A percentile compares a stretch with the other conserved stretches of the same genome.
Evolutionary conservation across 306 rosid species (phyloP).

Genomic region (Corylus americana): DNA sequence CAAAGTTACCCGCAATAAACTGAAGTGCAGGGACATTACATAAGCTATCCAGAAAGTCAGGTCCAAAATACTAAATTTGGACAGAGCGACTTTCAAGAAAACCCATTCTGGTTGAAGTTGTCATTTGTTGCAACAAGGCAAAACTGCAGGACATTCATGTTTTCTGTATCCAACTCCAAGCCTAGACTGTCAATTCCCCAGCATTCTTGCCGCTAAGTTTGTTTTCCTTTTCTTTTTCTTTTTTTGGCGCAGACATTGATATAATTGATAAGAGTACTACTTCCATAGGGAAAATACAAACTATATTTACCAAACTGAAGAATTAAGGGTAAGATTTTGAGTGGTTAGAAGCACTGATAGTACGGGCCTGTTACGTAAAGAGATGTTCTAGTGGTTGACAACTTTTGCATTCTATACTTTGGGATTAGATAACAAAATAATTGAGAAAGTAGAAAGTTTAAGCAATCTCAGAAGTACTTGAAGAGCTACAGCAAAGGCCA

Average conservation of each 20-base stretch:
- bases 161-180: background rate
- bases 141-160: too few relatives aligned
- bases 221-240: background rate
- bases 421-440: background rate
- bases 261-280: background rate
- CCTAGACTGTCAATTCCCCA: too few relatives aligned
- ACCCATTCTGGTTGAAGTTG: background rate
- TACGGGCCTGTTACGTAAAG: background rate
- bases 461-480: background rate
- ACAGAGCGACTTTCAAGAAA: background rate
- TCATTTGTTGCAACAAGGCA: background rate
- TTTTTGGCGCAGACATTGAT: background rate
- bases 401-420: background rate
- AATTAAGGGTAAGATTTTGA: background rate
- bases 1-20: background rate
- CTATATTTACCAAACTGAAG: background rate
- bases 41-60: background rate
- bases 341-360: background rate
- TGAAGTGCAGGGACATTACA: background rate
- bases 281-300: background rate
- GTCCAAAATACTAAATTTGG: background rate
- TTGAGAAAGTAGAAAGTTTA: background rate
- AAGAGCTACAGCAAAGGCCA: background rate
- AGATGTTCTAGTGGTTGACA: background rate
- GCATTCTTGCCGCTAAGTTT: background rate